phyloP scores from a whole-genome alignment of 768 basidiomycete genomes.

The Amanita subjunquillea region DNA sequence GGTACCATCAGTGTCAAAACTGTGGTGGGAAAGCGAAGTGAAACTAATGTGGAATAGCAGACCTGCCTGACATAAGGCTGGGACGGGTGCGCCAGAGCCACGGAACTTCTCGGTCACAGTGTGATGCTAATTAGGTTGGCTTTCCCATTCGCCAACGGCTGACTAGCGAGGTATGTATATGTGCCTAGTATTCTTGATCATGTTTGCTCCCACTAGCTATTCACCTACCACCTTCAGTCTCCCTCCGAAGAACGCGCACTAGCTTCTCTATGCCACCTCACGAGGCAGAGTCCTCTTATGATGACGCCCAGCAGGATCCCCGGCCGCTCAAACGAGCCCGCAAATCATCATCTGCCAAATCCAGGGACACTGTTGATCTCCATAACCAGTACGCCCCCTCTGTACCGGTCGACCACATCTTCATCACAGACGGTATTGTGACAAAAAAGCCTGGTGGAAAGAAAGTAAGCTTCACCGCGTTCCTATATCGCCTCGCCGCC shows the following conservation, averaged over 20 bases:
- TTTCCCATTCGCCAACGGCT: neutral
- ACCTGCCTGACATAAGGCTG: neutral
- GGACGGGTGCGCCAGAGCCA: neutral
- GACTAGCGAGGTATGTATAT: constrained; percentile 3
- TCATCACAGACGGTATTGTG: constrained; percentile 37
- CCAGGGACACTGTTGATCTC: neutral
- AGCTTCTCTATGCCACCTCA: constrained; percentile 1
- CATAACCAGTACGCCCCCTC: constrained; percentile 3
- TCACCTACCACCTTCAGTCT: constrained; percentile 6
- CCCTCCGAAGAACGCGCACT: constrained; percentile 7
- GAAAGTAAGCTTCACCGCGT: constrained; percentile 23
- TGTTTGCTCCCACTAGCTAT: constrained; percentile 2
- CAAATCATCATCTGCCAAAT: constrained; percentile 5
- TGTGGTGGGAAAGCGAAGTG: neutral
- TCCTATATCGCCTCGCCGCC: neutral
- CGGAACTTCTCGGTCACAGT: constrained; percentile 4
- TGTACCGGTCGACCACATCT: constrained; percentile 35
- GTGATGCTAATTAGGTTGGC: neutral
- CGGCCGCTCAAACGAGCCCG: constrained; percentile 5
- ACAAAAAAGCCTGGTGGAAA: constrained; percentile 36
- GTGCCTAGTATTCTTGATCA: neutral
- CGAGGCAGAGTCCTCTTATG: neutral
- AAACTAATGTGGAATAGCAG: neutral
- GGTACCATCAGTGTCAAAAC: neutral
- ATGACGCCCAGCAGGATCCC: constrained; percentile 1